Evolutionary conservation across 2,329 filamentous ascomycete genomes (phyloP), one percentile per base, ranked within the genome.

Genomic region (Blumeriella jaapii): DNA sequence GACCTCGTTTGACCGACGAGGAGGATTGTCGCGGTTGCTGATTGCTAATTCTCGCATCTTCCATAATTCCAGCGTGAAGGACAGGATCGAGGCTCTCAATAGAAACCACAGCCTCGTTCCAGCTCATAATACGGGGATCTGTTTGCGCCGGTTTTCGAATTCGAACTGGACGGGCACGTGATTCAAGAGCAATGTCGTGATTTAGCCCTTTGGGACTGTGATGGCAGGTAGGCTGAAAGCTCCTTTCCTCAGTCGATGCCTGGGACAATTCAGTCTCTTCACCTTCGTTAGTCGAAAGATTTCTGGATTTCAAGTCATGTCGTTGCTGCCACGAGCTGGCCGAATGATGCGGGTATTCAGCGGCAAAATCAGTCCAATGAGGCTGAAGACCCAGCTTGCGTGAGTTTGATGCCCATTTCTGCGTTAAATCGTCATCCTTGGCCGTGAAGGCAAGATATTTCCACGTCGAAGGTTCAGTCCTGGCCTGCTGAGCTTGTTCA

Each of bases 81-180:
- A 45, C 41, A 17, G 50, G 50, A 30, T 55, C 52, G 6, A 49
- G 14, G 8, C 42, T 39, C 41, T 50, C 45, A 11, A 54, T 49
- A 6, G 40, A 36, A 17, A 48, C 43, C 12, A 50, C 44, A n/a
- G 51, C 52, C 24, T 54, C 43, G n/a, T 44, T 42, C 53, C 52
- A 55, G 37, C 40, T 50, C 16, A 54, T 38, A 7, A 54, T 43
- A 22, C 38, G 44, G 6, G 49, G 44, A 31, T 52, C 50, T 15
- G 41, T 40, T 20, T 50, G 43, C 9, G 39, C 41, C 31, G 50
- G 52, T 30, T 42, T 49, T 17, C 48, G 39, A 30, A 41, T 17
- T 28, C 49, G 40, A 16, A 29, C 24, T 26, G 50, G 44, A 10
- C 41, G 39, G 16, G 39, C 31, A 22, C 23, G 25, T 19, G 15